Evolutionary conservation across 805 yeast genomes (phyloP), one percentile per base, ranked within the genome.

Genomic region (Geotrichum ghanense): DNA sequence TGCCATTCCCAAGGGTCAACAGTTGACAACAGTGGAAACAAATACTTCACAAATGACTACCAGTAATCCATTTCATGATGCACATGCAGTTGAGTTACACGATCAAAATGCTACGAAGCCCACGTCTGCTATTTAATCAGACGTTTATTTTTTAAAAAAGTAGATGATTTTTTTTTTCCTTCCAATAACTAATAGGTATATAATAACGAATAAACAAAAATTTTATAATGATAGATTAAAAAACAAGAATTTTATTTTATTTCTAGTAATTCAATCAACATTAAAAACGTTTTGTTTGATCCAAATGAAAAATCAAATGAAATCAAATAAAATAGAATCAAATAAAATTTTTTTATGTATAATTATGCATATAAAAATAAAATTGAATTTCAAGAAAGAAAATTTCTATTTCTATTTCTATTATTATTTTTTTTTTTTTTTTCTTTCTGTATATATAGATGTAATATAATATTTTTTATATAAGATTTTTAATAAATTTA

Each of bases 61-160:
- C 24, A 39, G 42, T 24, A 22, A 39, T 39, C 42, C 42, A 20
- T 39, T 39, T 17, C 25, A 39, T 20, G 25, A 39, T 39, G 14
- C 17, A n/a, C 23, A 22, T 22, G 42, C 25, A 20, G 25, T n/a
- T 5, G 42, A 39, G 17, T 12, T 39, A 24, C 12, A 39, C 21
- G 17, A 39, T 7, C 37, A 31, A n/a, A 31, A 16, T 31, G 19
- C 37, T 31, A 31, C 37, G 19, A 31, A 31, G 16, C 17, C 14
- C 12, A 31, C 12, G 19, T 31, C 37, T 31, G 37, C 37, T 31
- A 31, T 31, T 31, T 31, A n/a, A n/a, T 26, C n/a, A 26, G 34
- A 26, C 14, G 34, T n/a, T n/a, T 12, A 12, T 26, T 12, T 12
- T 26, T 26, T 12, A 26, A 12, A 12, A 12, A 12, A 26, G 14